These are phyloP conservation scores for Penicillium dipodomyicola DNA, from an alignment of 495 filamentous ascomycete species.

Conservation along the genomic window DNA sequence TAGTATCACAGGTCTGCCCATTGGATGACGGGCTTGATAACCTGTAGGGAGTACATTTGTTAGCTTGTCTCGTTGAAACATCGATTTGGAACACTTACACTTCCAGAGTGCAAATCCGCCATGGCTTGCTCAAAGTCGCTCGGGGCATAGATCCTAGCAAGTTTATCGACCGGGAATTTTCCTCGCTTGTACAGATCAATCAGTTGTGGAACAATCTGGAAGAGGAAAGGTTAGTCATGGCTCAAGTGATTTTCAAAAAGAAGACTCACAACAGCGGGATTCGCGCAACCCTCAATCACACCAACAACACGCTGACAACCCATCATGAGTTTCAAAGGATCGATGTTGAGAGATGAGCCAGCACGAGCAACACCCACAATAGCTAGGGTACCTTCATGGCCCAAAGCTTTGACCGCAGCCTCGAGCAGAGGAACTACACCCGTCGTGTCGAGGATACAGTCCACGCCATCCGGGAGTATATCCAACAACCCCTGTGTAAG, in stretches of 20 bases:
- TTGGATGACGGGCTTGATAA: slow-evolving; percentile 25
- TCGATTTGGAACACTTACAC: not conserved
- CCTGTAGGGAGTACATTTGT: not conserved
- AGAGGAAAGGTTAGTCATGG: not conserved
- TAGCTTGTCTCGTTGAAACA: not conserved
- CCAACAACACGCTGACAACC: slow-evolving; percentile 31
- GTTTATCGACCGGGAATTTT: slow-evolving; percentile 40
- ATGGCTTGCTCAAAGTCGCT: slow-evolving; percentile 31
- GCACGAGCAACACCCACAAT: slow-evolving; percentile 43
- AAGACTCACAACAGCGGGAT: slow-evolving; percentile 26
- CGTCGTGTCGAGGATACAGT: slow-evolving; percentile 44
- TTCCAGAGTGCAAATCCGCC: slow-evolving; percentile 36
- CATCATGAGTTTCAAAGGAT: slow-evolving; percentile 29
- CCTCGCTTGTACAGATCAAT: slow-evolving; percentile 42
- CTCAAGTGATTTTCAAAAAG: not conserved
- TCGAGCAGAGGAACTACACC: slow-evolving; percentile 35
- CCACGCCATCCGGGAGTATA: slow-evolving; percentile 32
- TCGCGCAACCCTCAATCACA: slow-evolving; percentile 29
- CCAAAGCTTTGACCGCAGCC: slow-evolving; percentile 33
- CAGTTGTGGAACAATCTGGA: slow-evolving; percentile 31
- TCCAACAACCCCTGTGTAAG: slow-evolving; percentile 27
- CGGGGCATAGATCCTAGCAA: slow-evolving; percentile 35
- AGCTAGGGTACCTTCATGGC: slow-evolving; percentile 37
- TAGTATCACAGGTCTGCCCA: slow-evolving; percentile 15
- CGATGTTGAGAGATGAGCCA: slow-evolving; percentile 29